Evolutionary conservation across 2,329 filamentous ascomycete genomes (phyloP).

Genomic region (Setomelanomma holmii): DNA sequence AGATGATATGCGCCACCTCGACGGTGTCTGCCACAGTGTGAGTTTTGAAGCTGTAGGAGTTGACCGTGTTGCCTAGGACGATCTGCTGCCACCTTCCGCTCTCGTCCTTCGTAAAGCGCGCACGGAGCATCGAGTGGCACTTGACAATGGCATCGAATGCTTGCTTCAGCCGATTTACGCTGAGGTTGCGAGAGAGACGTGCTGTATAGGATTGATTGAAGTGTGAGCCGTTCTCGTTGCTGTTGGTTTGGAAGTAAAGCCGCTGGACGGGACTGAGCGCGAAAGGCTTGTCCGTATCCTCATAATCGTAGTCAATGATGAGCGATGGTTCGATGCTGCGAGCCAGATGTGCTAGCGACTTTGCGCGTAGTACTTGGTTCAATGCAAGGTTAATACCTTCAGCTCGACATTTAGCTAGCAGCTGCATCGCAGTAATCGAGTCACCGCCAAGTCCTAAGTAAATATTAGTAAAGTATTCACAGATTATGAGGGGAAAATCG

Average conservation of each 20-base stretch:
- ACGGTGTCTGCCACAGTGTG: slow-evolving; percentile 14
- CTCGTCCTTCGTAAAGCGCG: slow-evolving; percentile 29
- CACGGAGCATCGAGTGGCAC: slow-evolving; percentile 45
- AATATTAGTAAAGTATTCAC: slow-evolving; percentile 8
- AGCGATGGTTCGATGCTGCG: slow-evolving; percentile 20
- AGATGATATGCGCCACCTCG: slow-evolving; percentile 22
- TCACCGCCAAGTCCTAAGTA: slow-evolving; percentile 40
- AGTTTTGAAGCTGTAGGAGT: slow-evolving; percentile 29
- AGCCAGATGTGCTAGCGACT: slow-evolving; percentile 39
- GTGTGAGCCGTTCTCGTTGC: slow-evolving; percentile 42
- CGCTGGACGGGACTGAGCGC: slow-evolving; percentile 55
- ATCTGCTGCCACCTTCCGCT: slow-evolving; percentile 32
- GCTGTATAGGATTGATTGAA: slow-evolving; percentile 58
- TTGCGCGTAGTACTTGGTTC: slow-evolving; percentile 42
- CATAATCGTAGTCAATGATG: slow-evolving; percentile 15
- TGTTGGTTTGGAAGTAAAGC: slow-evolving; percentile 50
- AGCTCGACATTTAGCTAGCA: slow-evolving; percentile 39
- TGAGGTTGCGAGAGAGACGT: slow-evolving; percentile 38
- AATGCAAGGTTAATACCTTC: slow-evolving; percentile 40
- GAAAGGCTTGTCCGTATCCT: slow-evolving; percentile 44
- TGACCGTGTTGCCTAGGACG: slow-evolving; percentile 11
- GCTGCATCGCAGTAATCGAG: slow-evolving; percentile 43
- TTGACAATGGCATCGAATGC: slow-evolving; percentile 32
- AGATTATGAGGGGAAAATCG: neutral
- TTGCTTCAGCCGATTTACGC: slow-evolving; percentile 26